Percentiles rank a stretch among this genome's conserved stretches.
Evolutionary conservation across 2,329 filamentous ascomycete species (phyloP).

Genomic region (Trichoderma harzianum): DNA sequence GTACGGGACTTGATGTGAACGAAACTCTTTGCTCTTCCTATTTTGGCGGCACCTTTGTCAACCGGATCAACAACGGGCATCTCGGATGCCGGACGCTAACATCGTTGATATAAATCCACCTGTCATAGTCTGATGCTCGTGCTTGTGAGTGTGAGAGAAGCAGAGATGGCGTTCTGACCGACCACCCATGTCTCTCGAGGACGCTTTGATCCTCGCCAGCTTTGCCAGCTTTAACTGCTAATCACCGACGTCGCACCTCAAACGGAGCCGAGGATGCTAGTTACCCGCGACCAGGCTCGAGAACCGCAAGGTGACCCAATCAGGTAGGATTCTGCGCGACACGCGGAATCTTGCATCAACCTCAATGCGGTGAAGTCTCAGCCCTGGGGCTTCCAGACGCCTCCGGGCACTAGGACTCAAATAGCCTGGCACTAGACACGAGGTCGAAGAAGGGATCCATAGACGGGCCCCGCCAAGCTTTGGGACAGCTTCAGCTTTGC

Average conservation of each 20-base stretch:
- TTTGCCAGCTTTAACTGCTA: neutral
- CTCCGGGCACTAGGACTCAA: neutral
- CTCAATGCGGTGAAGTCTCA: slow-evolving; percentile 15
- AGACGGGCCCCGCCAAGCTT: neutral
- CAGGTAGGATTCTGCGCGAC: slow-evolving; percentile 9
- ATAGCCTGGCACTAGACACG: slow-evolving; percentile 3
- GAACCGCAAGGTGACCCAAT: slow-evolving; percentile 1
- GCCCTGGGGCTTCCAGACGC: neutral
- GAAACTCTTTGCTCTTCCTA: neutral
- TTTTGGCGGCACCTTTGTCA: neutral
- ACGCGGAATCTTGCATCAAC: slow-evolving; percentile 8
- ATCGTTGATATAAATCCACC: slow-evolving; percentile 1
- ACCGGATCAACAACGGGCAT: neutral
- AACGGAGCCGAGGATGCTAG: neutral
- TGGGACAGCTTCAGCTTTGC: neutral
- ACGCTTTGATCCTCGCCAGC: neutral
- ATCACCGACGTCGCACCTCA: slow-evolving; percentile 8
- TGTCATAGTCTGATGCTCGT: neutral
- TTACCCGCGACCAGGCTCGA: neutral
- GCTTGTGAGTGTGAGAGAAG: neutral
- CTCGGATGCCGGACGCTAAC: neutral
- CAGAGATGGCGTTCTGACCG: neutral
- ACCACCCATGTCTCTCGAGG: neutral
- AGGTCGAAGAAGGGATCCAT: neutral
- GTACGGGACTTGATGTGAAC: neutral